Percentiles rank a stretch among this genome's conserved stretches.
These are phyloP conservation scores for Oidiodendron maius DNA, from an alignment of 495 filamentous ascomycete genomes.

Conservation along the genomic window DNA sequence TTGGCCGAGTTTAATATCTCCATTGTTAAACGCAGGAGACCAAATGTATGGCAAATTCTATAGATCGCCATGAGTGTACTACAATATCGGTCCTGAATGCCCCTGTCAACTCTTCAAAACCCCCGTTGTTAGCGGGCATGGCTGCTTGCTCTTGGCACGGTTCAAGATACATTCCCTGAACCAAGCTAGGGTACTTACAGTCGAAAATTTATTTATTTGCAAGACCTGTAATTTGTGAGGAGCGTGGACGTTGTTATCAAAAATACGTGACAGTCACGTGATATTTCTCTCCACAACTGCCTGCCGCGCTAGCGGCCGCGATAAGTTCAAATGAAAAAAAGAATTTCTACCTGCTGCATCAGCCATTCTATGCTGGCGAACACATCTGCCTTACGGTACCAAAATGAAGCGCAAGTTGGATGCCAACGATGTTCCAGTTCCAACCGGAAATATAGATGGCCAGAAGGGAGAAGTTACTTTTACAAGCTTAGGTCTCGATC, in stretches of 20 bases:
- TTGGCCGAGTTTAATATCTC: not conserved
- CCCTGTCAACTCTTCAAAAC: too few relatives aligned
- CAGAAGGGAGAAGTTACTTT: slow-evolving; percentile 16
- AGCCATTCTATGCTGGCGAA: not conserved
- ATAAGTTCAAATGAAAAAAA: not conserved
- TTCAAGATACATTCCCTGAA: too few relatives aligned
- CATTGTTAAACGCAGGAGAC: too few relatives aligned
- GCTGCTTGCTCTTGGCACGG: too few relatives aligned
- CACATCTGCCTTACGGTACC: not conserved
- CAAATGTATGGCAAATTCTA: too few relatives aligned
- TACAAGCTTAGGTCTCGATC: slow-evolving; percentile 60
- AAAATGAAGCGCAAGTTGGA: slow-evolving; percentile 49
- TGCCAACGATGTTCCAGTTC: slow-evolving; percentile 39
- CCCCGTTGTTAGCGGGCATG: too few relatives aligned
- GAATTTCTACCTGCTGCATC: not conserved
- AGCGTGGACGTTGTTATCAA: too few relatives aligned
- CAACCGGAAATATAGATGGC: slow-evolving; percentile 14
- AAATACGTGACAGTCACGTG: not conserved
- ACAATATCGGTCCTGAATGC: too few relatives aligned
- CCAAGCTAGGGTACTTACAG: too few relatives aligned
- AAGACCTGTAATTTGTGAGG: too few relatives aligned
- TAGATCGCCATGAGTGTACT: too few relatives aligned
- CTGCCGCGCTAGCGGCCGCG: not conserved
- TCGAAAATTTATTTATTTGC: too few relatives aligned
- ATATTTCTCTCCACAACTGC: not conserved